Conservation (phyloP, 345 rosid genomes). For the Eutrema japonicum region DNA sequence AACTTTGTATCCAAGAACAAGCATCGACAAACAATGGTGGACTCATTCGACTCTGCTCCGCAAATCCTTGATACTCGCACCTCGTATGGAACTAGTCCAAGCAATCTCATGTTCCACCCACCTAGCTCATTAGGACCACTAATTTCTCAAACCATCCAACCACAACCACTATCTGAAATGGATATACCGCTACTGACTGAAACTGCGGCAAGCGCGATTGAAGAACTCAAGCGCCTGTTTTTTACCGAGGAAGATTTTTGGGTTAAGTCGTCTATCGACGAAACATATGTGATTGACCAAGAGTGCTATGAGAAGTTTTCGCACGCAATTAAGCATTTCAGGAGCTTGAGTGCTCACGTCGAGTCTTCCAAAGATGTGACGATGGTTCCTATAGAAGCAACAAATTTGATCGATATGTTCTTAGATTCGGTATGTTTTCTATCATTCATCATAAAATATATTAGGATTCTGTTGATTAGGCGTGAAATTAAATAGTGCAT, state of each 20-base stretch:
- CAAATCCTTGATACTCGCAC: conserved; percentile 8
- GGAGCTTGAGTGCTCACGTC: conserved; percentile 44
- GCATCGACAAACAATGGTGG: conserved; percentile 39
- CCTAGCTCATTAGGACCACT: background rate
- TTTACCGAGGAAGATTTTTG: conserved; percentile 56
- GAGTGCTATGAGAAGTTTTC: conserved; percentile 52
- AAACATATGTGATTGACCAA: conserved; percentile 46
- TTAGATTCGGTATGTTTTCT: conserved; percentile 55
- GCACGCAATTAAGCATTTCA: conserved; percentile 42
- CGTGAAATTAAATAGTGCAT: background rate
- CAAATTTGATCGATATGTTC: conserved; percentile 51
- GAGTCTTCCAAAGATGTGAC: conserved; percentile 68
- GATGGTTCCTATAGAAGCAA: conserved; percentile 50
- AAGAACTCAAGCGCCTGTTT: conserved; percentile 58
- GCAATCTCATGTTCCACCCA: background rate
- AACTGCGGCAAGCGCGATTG: conserved; percentile 54
- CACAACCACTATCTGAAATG: conserved; percentile 37
- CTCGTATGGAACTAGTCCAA: background rate
- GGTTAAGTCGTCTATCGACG: conserved; percentile 49
- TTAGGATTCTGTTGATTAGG: background rate
- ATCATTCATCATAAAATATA: background rate
- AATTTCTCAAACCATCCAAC: conserved; percentile 10
- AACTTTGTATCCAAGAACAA: conserved; percentile 46
- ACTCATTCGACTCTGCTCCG: background rate
- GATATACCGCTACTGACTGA: conserved; percentile 51